These are phyloP conservation scores for Colletotrichum lupini DNA, from an alignment of 2,329 filamentous ascomycete genomes.

Conservation along the genomic window DNA sequence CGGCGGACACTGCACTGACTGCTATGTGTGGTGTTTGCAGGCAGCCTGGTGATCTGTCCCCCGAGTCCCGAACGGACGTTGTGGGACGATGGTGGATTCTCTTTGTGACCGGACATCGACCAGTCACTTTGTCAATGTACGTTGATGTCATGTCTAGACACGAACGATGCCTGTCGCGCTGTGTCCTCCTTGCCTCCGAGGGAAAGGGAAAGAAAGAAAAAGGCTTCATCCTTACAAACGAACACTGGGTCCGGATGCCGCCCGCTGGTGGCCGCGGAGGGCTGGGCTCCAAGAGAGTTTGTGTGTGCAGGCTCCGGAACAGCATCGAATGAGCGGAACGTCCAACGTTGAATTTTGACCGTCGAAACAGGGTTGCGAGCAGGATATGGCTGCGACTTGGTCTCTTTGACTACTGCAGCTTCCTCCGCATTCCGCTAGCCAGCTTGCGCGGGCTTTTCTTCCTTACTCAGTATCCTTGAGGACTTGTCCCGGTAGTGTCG, in stretches of 20 bases:
- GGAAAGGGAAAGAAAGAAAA: background rate
- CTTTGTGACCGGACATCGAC: background rate
- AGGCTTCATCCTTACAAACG: slow-evolving; percentile 16
- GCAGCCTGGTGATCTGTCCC: background rate
- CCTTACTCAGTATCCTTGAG: background rate
- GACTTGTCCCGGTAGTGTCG: background rate
- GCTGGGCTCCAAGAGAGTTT: slow-evolving; percentile 19
- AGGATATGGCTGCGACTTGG: background rate
- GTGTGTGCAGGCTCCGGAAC: slow-evolving; percentile 4
- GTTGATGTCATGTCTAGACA: background rate
- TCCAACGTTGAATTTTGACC: background rate
- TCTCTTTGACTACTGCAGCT: background rate
- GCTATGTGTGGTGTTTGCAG: background rate
- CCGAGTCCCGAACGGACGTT: too few relatives aligned
- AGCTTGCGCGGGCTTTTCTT: background rate
- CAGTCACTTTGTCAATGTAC: background rate
- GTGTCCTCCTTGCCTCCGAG: background rate
- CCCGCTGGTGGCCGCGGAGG: background rate
- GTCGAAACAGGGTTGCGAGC: background rate
- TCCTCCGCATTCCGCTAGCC: background rate
- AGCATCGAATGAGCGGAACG: background rate
- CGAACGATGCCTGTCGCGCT: background rate
- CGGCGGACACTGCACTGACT: background rate
- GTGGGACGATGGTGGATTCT: background rate
- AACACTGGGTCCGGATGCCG: slow-evolving; percentile 20